These are phyloP conservation scores for Fusarium mangiferae DNA, from an alignment of 2,329 filamentous ascomycete genomes.

Conservation along the genomic window DNA sequence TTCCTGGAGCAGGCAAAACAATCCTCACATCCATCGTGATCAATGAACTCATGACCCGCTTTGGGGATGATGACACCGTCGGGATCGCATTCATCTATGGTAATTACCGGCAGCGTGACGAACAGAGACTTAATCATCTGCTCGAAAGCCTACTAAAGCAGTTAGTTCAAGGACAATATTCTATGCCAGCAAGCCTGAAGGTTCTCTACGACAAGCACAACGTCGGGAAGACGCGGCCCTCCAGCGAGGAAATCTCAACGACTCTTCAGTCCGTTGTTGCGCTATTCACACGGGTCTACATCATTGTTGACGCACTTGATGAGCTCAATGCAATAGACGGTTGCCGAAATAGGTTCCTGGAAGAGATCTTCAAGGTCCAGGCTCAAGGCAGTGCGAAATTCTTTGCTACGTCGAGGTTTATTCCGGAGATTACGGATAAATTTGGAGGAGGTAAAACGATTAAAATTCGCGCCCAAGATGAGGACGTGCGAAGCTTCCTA, in stretches of 20 bases:
- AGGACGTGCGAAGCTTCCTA: background rate
- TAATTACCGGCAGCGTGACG: background rate
- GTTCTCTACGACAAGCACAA: background rate
- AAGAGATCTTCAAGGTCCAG: background rate
- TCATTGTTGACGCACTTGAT: background rate
- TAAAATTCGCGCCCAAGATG: background rate
- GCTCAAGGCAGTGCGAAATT: rapidly evolving
- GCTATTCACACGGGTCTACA: no score
- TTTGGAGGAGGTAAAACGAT: background rate
- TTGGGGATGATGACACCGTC: rapidly evolving
- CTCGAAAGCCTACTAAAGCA: background rate
- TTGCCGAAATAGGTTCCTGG: background rate
- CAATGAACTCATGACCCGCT: background rate
- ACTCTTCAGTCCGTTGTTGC: background rate
- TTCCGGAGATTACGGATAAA: background rate
- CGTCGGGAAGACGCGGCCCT: rapidly evolving
- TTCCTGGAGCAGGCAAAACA: background rate
- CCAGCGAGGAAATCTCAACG: rapidly evolving
- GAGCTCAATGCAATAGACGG: background rate
- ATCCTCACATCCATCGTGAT: background rate
- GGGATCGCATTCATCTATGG: background rate
- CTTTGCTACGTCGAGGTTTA: background rate
- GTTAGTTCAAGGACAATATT: background rate
- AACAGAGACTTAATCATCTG: background rate
- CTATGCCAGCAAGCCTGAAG: background rate